Base-by-base conservation (phyloP, 2,329 filamentous ascomycete species). In the Fusarium bactridioides region DNA sequence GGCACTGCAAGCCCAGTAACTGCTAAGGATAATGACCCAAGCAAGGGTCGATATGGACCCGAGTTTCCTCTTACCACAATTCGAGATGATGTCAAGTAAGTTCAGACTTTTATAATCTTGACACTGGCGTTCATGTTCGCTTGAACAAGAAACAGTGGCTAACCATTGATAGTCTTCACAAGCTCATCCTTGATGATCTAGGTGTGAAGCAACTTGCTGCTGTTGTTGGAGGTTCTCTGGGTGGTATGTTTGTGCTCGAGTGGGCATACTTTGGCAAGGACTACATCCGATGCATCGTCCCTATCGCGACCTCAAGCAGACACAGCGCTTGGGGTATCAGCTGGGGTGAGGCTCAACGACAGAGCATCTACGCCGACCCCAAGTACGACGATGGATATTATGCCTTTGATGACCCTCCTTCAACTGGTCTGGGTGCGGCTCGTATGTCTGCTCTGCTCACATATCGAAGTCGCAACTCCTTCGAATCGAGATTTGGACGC, bases 331-430 rank as follows among this genome's bases (percentile, higher is more conserved):
- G 94, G 94, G 92, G 94, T 29, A 97, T 96, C 78, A 95, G 92
- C 82, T 97, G 94, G 94, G 93, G 93, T 45, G 94, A 96, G 80
- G 93, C 93, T 7, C 94, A 97, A 81, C 88, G 94, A 57, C 93
- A 96, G 83, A 95, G 93, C 86, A 98, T 99, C 80, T 99, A 98
- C 83, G 95, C 94, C 43, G 96, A 99, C 80, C 96, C 96, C 37
- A 98, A 98, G 84, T 99, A 99, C 81, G 94, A 98, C 70, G 95
- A 98, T 78, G 96, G 96, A 48, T 98, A 98, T 83, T 99, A 98
- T 80, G 78, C 90, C 3, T 97, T 96, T 77, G 88, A 93, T 37
- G 94, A 98, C 76, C 95, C 95, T 38, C 96, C 96, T 1, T 86
- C 91, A 0, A 92, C 94, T 2, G 96, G 96, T 2, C 88, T 99